Evolutionary conservation across 2,329 filamentous ascomycete genomes (phyloP).

Genomic region (Stemphylium lycopersici): DNA sequence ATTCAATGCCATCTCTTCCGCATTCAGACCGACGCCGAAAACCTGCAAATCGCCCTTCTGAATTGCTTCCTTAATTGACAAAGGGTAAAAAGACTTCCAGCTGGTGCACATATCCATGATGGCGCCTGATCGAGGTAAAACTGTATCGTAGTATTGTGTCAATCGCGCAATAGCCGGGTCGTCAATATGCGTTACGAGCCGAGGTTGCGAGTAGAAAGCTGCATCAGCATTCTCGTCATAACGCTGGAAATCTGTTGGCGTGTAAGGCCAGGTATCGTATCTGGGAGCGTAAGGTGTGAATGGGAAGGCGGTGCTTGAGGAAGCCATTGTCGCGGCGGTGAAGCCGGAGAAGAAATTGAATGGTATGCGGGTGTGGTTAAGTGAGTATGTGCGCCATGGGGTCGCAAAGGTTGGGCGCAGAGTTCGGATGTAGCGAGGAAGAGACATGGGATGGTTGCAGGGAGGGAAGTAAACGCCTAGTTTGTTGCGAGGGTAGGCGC

Average conservation of each 20-base stretch:
- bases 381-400: conserved; percentile 12
- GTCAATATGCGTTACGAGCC: conserved; percentile 62
- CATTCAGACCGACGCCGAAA: conserved; percentile 58
- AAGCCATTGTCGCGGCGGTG: conserved; percentile 13
- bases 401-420: neutral
- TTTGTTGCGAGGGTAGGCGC: neutral
- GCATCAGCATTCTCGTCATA: conserved; percentile 46
- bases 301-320: conserved; percentile 10
- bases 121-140: conserved; percentile 50
- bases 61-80: conserved; percentile 37
- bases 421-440: neutral
- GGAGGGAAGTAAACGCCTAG: neutral
- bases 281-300: conserved; percentile 22
- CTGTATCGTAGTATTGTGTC: conserved; percentile 54
- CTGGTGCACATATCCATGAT: conserved; percentile 60
- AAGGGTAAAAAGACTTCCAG: conserved; percentile 58
- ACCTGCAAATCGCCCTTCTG: conserved; percentile 47
- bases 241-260: conserved; percentile 46
- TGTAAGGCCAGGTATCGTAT: conserved; percentile 30
- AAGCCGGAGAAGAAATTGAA: conserved; percentile 23
- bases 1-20: conserved; percentile 54
- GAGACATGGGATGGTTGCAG: conserved; percentile 10
- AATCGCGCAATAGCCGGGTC: conserved; percentile 55
- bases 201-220: conserved; percentile 51
- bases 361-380: conserved; percentile 4